Conservation (phyloP, 768 basidiomycete genomes). For the Tulasnella sp. region DNA sequence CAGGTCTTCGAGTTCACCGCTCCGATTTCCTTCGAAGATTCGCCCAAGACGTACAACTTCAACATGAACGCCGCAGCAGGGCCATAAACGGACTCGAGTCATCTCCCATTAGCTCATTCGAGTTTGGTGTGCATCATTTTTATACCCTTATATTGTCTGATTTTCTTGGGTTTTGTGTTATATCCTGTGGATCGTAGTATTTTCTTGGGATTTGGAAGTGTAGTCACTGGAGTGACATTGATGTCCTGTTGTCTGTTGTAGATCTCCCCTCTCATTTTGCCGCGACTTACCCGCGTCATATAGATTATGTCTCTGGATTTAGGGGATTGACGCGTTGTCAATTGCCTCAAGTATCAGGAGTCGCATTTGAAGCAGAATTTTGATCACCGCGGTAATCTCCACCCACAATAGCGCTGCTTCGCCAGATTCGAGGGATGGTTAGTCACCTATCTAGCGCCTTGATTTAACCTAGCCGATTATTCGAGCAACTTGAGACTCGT, state of each 20-base stretch:
- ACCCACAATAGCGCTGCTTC: too few species aligned
- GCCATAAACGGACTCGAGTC: background rate
- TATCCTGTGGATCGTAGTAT: background rate
- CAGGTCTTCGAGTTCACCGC: too few species aligned
- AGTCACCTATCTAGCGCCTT: too few species aligned
- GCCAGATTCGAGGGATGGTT: too few species aligned
- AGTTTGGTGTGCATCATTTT: background rate
- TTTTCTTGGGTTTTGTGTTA: background rate
- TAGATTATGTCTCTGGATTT: background rate
- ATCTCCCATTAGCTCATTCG: background rate
- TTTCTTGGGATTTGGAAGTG: background rate
- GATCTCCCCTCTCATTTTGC: background rate
- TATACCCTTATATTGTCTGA: background rate
- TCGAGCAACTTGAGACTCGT: too few species aligned
- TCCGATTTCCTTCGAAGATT: too few species aligned
- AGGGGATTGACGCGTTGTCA: background rate
- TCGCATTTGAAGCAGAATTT: too few species aligned
- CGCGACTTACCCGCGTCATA: background rate
- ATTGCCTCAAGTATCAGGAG: too few species aligned
- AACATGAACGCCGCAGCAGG: too few species aligned
- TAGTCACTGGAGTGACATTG: background rate
- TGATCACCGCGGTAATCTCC: too few species aligned
- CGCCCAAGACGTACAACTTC: too few species aligned
- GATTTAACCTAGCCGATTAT: too few species aligned
- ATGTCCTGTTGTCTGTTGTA: constrained; percentile 1